Evolutionary conservation across 805 yeast genomes (phyloP).

Genomic region (Grigorovia transvaalensis): DNA sequence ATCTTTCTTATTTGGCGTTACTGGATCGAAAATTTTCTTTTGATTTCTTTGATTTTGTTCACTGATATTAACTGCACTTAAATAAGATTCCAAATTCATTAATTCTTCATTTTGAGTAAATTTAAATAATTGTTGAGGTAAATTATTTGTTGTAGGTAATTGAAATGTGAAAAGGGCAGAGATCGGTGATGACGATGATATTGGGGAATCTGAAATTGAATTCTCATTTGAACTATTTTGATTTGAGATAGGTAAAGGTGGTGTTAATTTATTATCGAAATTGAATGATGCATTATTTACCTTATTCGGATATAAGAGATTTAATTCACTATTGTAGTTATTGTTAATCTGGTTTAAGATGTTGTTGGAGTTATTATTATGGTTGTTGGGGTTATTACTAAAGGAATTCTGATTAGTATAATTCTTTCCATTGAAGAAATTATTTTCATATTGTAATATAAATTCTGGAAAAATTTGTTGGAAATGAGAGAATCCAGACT

Average conservation of each 20-base stretch:
- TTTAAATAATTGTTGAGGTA: constrained; percentile 16
- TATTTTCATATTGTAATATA: neutral
- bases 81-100: constrained; percentile 21
- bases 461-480: constrained; percentile 12
- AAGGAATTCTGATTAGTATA: neutral
- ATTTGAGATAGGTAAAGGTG: neutral
- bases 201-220: constrained; percentile 12
- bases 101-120: constrained; percentile 24
- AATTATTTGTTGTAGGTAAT: constrained; percentile 16
- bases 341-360: neutral
- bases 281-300: neutral
- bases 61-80: constrained; percentile 24
- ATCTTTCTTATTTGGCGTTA: neutral
- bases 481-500: constrained; percentile 17
- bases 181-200: constrained; percentile 25
- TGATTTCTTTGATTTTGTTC: constrained; percentile 15
- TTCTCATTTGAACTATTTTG: neutral
- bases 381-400: neutral
- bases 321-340: neutral
- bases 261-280: neutral
- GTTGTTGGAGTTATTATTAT: neutral
- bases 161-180: constrained; percentile 25
- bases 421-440: neutral
- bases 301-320: neutral
- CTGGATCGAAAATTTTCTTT: neutral